Conservation (phyloP, 1,284 basidiomycete genomes). For the Trichosporon sp. region DNA sequence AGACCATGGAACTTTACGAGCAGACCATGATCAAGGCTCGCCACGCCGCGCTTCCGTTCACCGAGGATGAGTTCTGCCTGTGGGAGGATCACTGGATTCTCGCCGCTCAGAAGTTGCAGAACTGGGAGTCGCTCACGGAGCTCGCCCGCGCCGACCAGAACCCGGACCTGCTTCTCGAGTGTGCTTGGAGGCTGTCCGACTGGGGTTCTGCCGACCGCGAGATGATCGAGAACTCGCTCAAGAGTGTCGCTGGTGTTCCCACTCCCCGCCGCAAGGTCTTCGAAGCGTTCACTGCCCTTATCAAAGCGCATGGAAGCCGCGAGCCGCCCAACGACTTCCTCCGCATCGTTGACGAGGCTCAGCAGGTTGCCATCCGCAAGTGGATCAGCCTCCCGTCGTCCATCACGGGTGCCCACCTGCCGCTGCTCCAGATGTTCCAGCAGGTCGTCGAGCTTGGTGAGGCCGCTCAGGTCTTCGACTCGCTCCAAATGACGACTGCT, state of each 20-base stretch:
- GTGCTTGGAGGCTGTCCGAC: slow-evolving; percentile 92
- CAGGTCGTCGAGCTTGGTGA: slow-evolving; percentile 98
- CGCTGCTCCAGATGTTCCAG: slow-evolving; percentile 95
- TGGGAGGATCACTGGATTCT: slow-evolving; percentile 99
- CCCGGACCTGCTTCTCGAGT: slow-evolving; percentile 89
- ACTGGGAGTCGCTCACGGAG: slow-evolving; percentile 94
- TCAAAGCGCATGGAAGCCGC: slow-evolving; percentile 60
- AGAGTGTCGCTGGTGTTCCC: slow-evolving; percentile 75
- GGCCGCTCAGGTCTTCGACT: slow-evolving; percentile 91
- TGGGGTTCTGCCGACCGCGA: slow-evolving; percentile 74
- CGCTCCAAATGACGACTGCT: slow-evolving; percentile 81
- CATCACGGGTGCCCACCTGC: slow-evolving; percentile 89
- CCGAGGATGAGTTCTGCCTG: slow-evolving; percentile 92
- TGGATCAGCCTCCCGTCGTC: slow-evolving; percentile 87
- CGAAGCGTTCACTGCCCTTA: slow-evolving; percentile 88
- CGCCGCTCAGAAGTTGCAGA: slow-evolving; percentile 92
- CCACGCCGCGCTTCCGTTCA: slow-evolving; percentile 81
- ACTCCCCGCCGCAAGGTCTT: slow-evolving; percentile 94
- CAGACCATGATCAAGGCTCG: slow-evolving; percentile 85
- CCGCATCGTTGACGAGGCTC: slow-evolving; percentile 88
- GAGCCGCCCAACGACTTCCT: slow-evolving; percentile 68
- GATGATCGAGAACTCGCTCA: slow-evolving; percentile 81
- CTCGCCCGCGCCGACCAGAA: slow-evolving; percentile 91
- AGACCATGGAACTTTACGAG: slow-evolving; percentile 89
- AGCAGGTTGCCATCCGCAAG: slow-evolving; percentile 93